phyloP scores from a whole-genome alignment of 164 flowering plant species.

The Aristolochia fimbriata region DNA sequence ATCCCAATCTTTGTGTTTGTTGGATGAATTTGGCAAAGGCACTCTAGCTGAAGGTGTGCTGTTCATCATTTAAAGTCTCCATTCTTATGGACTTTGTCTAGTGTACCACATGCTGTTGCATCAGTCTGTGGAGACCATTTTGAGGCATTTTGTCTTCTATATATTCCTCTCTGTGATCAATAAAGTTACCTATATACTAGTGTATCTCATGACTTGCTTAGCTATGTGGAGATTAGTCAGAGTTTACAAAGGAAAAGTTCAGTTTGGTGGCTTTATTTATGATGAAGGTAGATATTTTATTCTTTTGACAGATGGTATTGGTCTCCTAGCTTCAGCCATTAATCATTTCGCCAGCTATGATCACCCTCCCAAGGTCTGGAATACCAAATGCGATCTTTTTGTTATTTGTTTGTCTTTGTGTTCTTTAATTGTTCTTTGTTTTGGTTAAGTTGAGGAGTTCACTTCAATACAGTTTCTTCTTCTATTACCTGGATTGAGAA shows the following conservation, averaged over 20 bases:
- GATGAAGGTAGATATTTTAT: not conserved
- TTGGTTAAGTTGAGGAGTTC: too few species aligned
- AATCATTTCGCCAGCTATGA: slow-evolving; percentile 50
- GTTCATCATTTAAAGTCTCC: not conserved
- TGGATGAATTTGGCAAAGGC: slow-evolving; percentile 99
- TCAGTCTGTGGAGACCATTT: too few species aligned
- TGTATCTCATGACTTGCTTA: not conserved
- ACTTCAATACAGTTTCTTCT: too few species aligned
- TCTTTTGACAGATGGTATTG: slow-evolving; percentile 71
- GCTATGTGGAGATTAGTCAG: too few species aligned
- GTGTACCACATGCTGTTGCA: too few species aligned
- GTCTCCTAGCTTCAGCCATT: slow-evolving; percentile 90
- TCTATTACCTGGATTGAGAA: too few species aligned
- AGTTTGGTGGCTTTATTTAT: not conserved
- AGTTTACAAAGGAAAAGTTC: too few species aligned
- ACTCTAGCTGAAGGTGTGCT: slow-evolving; percentile 89
- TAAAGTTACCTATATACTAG: not conserved
- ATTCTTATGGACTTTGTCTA: too few species aligned
- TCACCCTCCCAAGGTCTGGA: slow-evolving; percentile 79
- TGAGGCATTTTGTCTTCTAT: too few species aligned
- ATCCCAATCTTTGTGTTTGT: slow-evolving; percentile 65
- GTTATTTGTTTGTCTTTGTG: not conserved
- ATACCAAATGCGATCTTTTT: not conserved
- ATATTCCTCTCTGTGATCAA: too few species aligned
- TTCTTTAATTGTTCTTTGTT: too few species aligned